Evolutionary conservation across 768 basidiomycete species (phyloP).

Genomic region (Naganishia randhawae): DNA sequence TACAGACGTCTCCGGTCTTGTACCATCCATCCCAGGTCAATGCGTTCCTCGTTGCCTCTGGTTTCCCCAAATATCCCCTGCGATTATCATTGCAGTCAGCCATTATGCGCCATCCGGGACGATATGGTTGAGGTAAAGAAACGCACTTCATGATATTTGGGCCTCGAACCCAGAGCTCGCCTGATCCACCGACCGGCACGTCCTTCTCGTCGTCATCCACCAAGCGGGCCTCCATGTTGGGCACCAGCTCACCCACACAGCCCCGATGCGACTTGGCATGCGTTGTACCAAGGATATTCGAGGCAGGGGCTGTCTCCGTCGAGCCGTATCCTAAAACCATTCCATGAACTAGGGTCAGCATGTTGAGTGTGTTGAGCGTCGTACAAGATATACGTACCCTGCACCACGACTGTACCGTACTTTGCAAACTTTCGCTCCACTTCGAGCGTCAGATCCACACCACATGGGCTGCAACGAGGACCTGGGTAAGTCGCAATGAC

Average conservation of each 20-base stretch:
- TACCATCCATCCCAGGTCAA: conserved; percentile 67
- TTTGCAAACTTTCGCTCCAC: conserved; percentile 52
- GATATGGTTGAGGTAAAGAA: neutral
- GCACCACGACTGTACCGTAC: conserved; percentile 34
- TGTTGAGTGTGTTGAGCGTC: neutral
- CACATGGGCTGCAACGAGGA: conserved; percentile 55
- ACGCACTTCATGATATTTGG: conserved; percentile 67
- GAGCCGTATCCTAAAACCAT: conserved; percentile 54
- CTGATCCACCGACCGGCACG: conserved; percentile 58
- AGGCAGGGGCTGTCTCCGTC: conserved; percentile 75
- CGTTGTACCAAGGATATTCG: conserved; percentile 57
- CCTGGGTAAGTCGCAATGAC: neutral
- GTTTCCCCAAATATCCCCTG: conserved; percentile 70
- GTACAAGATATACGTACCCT: neutral
- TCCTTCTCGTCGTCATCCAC: conserved; percentile 62
- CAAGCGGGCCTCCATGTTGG: conserved; percentile 71
- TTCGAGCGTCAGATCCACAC: conserved; percentile 59
- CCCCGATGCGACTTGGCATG: conserved; percentile 58
- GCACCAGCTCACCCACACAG: conserved; percentile 64
- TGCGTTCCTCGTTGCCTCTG: conserved; percentile 62
- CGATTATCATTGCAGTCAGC: neutral
- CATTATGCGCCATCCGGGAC: neutral
- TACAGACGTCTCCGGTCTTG: conserved; percentile 80
- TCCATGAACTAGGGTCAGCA: neutral
- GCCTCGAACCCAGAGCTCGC: conserved; percentile 79